phyloP scores from a whole-genome alignment of 345 rosid species.

The Lenwebbia sp. region DNA sequence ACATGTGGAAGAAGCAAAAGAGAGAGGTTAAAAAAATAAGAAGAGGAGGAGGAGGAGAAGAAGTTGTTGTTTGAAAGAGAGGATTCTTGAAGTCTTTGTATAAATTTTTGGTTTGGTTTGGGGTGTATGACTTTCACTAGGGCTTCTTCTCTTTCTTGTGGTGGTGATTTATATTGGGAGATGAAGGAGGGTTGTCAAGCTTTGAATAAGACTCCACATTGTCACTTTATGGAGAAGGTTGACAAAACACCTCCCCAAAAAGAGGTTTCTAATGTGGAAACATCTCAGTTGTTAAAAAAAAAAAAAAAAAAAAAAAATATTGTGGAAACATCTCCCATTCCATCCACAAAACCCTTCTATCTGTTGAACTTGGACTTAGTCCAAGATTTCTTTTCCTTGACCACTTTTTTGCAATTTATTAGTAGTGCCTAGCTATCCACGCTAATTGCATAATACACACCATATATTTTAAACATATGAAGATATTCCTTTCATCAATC shows the following conservation, averaged over 20 bases:
- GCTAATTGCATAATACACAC: not conserved
- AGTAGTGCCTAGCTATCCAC: not conserved
- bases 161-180: slow-evolving; percentile 1
- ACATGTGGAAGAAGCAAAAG: slow-evolving; percentile 34
- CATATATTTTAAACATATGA: not conserved
- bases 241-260: slow-evolving; percentile 35
- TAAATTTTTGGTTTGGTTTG: not conserved
- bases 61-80: not conserved
- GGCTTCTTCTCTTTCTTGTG: slow-evolving; percentile 2
- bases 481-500: not conserved
- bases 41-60: slow-evolving; percentile 6
- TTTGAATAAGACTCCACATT: slow-evolving; percentile 27
- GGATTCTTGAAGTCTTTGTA: not conserved
- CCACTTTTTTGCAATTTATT: not conserved
- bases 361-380: slow-evolving; percentile 1
- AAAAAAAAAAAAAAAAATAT: no score
- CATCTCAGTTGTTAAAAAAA: no score
- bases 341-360: not conserved
- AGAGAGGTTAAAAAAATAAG: not conserved
- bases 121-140: not conserved
- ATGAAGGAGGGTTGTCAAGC: slow-evolving; percentile 1
- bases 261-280: slow-evolving; percentile 41
- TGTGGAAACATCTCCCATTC: slow-evolving; percentile 29
- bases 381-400: slow-evolving; percentile 4
- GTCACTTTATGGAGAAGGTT: slow-evolving; percentile 25